Evolutionary conservation across 768 basidiomycete genomes (phyloP), one percentile per base, ranked within the genome.

Genomic region (Hydnum rufescens): DNA sequence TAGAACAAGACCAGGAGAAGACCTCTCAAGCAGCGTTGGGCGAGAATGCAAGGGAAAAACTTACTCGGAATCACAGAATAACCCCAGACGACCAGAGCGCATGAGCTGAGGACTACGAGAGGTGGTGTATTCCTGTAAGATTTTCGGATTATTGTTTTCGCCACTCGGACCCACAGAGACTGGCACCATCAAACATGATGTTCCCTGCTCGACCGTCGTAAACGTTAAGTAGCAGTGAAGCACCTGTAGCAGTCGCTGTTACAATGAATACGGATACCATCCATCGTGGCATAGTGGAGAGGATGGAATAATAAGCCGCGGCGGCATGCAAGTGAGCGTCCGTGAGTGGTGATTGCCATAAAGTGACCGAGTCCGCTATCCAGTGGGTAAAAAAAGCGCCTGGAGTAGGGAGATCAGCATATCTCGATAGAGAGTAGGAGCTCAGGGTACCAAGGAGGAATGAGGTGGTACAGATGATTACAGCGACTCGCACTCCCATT

Each of bases 181-280:
- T 87, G 49, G 81, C 86, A 25, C 86, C 85, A 60, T 89, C 86
- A 59, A 89, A 89, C 84, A 89, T 87, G 61, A 89, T 69, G 64
- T 89, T 88, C 30, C 77, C 82, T 2, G 85, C 85, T 57, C 75
- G 67, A 4, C 81, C 75, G 56, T 88, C 83, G 31, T 75, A 69
- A 56, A 87, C 68, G 63, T 82, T 87, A 77, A 78, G 82, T 25
- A 85, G 68, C 49, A 87, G 76, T 44, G 80, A 81, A 29, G 69
- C 64, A 2, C 68, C 80, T 3, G 84, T 85, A 30, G 79, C 64
- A 3, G 68, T 32, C 29, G 77, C 72, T 39, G 85, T 65, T 18
- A 68, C 67, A n/a, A 65, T 69, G 44, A 83, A 69, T 49, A 77
- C 60, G 56, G 77, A 82, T 51, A 74, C 67, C 51, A 76, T 67